phyloP scores from a whole-genome alignment of 1,284 basidiomycete species.

The Malassezia furfur region DNA sequence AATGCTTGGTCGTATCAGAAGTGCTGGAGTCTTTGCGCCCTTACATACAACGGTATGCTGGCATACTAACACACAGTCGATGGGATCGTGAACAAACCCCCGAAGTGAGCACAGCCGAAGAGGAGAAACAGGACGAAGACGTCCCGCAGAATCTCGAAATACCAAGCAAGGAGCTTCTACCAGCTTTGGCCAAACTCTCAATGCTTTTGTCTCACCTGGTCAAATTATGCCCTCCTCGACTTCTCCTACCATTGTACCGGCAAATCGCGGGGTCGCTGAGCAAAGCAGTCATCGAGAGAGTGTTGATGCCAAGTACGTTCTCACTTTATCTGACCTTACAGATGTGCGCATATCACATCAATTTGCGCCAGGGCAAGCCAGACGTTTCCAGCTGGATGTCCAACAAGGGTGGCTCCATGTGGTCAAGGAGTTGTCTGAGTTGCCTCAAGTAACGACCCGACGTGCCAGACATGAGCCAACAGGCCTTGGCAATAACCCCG shows the following conservation, averaged over 20 bases:
- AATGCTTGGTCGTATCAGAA: conserved; percentile 31
- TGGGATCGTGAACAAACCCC: conserved; percentile 18
- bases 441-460: conserved; percentile 1
- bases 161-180: conserved; percentile 32
- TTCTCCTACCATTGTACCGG: conserved; percentile 30
- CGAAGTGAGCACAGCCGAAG: not conserved
- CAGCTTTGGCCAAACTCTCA: conserved; percentile 30
- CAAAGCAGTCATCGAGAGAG: conserved; percentile 28
- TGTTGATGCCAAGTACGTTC: conserved; percentile 29
- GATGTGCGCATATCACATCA: conserved; percentile 13
- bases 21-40: conserved; percentile 27
- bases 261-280: conserved; percentile 20
- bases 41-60: conserved; percentile 18
- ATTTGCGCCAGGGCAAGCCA: conserved; percentile 3
- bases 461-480: not conserved
- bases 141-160: not conserved
- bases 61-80: not conserved
- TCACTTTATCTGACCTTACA: not conserved
- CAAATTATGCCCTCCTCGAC: conserved; percentile 22
- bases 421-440: conserved; percentile 15
- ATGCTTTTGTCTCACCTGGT: conserved; percentile 29
- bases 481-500: conserved; percentile 26
- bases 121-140: not conserved
- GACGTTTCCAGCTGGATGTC: conserved; percentile 25
- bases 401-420: conserved; percentile 35